Percentiles rank a stretch among this genome's conserved stretches.
phyloP scores from a whole-genome alignment of 179 eudicot genomes.

The Actinidia arguta region DNA sequence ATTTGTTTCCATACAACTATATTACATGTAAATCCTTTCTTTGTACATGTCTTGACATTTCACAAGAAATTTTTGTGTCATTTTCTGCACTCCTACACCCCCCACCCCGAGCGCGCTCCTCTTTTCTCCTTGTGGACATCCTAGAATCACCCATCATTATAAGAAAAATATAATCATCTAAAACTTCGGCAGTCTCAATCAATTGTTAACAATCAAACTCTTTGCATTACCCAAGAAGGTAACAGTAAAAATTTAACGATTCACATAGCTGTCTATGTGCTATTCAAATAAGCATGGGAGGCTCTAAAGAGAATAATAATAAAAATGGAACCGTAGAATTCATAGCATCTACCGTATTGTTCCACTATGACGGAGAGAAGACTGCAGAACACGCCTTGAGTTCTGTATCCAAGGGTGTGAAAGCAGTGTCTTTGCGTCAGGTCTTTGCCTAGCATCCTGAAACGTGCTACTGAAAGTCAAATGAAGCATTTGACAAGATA shows the following conservation, averaged over 20 bases:
- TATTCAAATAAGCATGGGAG: no score
- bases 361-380: constrained; percentile 79
- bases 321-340: neutral
- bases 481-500: neutral
- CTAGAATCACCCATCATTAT: no score
- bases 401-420: constrained; percentile 97
- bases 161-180: no score
- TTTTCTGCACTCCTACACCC: no score
- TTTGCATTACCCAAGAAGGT: neutral
- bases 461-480: constrained; percentile 31
- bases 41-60: constrained; percentile 22
- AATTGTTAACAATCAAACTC: neutral
- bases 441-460: constrained; percentile 99
- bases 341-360: constrained; percentile 61
- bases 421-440: constrained; percentile 96
- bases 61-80: neutral
- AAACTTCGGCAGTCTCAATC: no score
- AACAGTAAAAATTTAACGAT: neutral
- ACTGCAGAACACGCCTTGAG: constrained; percentile 91
- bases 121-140: no score
- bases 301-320: neutral
- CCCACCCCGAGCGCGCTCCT: no score
- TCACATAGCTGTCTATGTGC: neutral
- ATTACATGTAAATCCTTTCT: neutral
- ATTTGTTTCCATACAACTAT: constrained; percentile 49